Evolutionary conservation across 768 basidiomycete genomes (phyloP), one percentile per base, ranked within the genome.

Genomic region (Galerina sulciceps): DNA sequence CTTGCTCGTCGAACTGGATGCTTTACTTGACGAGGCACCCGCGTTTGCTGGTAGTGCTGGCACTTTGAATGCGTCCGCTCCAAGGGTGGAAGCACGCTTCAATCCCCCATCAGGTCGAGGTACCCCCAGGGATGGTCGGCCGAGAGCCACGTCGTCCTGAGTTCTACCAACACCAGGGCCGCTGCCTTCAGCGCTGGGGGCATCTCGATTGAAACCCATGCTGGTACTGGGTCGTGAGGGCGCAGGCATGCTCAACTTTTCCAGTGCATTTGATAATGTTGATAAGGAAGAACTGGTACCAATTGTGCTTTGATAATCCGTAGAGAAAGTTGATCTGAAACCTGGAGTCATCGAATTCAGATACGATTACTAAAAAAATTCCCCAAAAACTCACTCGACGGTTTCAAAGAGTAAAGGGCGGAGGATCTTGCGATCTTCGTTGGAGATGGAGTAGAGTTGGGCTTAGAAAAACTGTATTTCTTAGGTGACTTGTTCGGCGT

Each of bases 221-320:
- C 85, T 89, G 2, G 89, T 89, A 53, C 81, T 89, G 1, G 90
- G 89, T 41, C 89, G 71, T 20, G 78, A 79, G 3, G 88, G 90
- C 2, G 86, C 81, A 0, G 86, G 89, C 69, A 83, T 81, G 23
- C 80, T 78, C n/a, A 92, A 77, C 65, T 86, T 89, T 67, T 91
- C 86, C 23, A 93, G 73, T 2, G 90, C 90, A 60, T 79, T 80
- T 9, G 87, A 84, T 13, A 92, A 75, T 5, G 81, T 88, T 4
- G 85, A 84, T n/a, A 92, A 70, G 0, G 87, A 83, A 4, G 84
- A 81, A 14, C 67, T 66, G 1, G 74, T 50, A 2, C 69, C 72
- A 10, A 70, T 65, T 26, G 57, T 58, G 13, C 64, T 56, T 42
- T 66, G 59, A 20, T 60, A 49, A 42, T 61, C 63, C 48, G 64